Percentiles rank a stretch among this genome's conserved stretches.
Evolutionary conservation across 352 stramenopile species (phyloP).

Genomic region (Globisporangium apiculatum): DNA sequence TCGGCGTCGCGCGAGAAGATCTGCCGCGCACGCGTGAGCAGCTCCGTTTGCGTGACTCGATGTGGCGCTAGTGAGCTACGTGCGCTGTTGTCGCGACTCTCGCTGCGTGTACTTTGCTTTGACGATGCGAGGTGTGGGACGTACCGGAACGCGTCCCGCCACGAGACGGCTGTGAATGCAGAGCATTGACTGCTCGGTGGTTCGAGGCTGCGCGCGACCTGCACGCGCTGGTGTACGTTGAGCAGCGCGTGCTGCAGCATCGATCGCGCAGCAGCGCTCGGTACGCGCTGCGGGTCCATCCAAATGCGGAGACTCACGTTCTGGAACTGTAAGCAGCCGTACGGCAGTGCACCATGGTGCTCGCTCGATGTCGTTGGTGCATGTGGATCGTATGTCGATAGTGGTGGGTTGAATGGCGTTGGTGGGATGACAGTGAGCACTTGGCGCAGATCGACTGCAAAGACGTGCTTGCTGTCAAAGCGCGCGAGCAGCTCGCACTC

Average conservation of each 20-base stretch:
- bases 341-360: slow-evolving; percentile 16
- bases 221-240: slow-evolving; percentile 7
- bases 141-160: slow-evolving; percentile 17
- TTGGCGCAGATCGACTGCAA: slow-evolving; percentile 16
- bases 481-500: slow-evolving; percentile 13
- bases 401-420: not conserved
- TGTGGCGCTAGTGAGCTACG: not conserved
- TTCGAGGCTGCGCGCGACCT: no score
- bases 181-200: not conserved
- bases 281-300: slow-evolving; percentile 19
- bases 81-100: not conserved
- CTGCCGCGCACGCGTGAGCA: slow-evolving; percentile 6
- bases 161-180: not conserved
- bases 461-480: slow-evolving; percentile 20
- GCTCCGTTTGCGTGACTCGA: slow-evolving; percentile 1
- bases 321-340: slow-evolving; percentile 21
- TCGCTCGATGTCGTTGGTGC: slow-evolving; percentile 1
- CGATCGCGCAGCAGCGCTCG: slow-evolving; percentile 1
- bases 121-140: slow-evolving; percentile 3
- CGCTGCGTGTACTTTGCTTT: not conserved
- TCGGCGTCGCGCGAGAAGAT: slow-evolving; percentile 16
- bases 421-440: slow-evolving; percentile 4
- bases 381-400: not conserved
- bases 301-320: slow-evolving; percentile 27
- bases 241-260: slow-evolving; percentile 13